Evolutionary conservation across 257 asterid species (phyloP).

Genomic region (Petunia secreta): DNA sequence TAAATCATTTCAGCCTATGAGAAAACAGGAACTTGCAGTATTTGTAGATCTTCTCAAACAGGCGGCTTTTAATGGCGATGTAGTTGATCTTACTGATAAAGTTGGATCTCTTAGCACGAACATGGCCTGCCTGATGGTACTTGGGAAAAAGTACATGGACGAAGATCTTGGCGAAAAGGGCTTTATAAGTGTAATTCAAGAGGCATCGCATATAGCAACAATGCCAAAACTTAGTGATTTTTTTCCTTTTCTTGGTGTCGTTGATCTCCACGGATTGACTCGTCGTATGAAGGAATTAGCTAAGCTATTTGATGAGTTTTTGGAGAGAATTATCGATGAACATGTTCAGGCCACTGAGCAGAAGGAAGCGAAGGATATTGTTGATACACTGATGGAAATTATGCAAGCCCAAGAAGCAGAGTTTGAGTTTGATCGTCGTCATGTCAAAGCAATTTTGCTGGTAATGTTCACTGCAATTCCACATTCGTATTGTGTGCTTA

Average conservation of each 20-base stretch:
- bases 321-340: slow-evolving; percentile 23
- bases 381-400: neutral
- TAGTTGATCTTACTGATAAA: slow-evolving; percentile 35
- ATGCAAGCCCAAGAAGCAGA: neutral
- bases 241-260: slow-evolving; percentile 25
- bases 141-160: slow-evolving; percentile 47
- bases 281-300: neutral
- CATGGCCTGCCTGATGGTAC: slow-evolving; percentile 44
- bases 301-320: slow-evolving; percentile 17
- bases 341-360: neutral
- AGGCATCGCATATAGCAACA: slow-evolving; percentile 23
- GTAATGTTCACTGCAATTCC: neutral
- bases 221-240: slow-evolving; percentile 22
- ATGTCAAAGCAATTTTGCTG: neutral
- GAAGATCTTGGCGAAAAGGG: slow-evolving; percentile 36
- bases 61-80: slow-evolving; percentile 21
- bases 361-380: neutral
- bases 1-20: slow-evolving; percentile 36
- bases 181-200: slow-evolving; percentile 31
- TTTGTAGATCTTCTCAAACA: slow-evolving; percentile 27
- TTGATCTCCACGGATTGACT: slow-evolving; percentile 26
- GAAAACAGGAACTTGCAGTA: slow-evolving; percentile 35
- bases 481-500: too few species aligned
- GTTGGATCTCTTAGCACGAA: slow-evolving; percentile 33
- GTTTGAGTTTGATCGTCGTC: neutral